These are phyloP conservation scores for Nemania bipapillata DNA, from an alignment of 2,329 filamentous ascomycete species.

Conservation along the genomic window DNA sequence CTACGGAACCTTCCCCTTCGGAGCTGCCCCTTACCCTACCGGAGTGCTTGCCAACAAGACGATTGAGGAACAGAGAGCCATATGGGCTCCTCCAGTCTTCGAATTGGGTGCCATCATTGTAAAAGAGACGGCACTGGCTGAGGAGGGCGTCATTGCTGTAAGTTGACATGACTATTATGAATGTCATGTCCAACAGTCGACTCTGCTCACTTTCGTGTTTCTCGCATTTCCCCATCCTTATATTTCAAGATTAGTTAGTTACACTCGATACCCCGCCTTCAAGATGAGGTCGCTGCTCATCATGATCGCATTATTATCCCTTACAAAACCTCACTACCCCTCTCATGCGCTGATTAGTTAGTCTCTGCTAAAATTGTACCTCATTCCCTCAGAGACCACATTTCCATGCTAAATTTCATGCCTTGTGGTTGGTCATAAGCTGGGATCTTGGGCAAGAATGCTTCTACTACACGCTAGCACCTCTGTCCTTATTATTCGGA, in stretches of 20 bases:
- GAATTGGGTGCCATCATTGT: slow-evolving; percentile 22
- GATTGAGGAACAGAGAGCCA: slow-evolving; percentile 2
- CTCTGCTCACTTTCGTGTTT: no score
- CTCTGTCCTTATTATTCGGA: background rate
- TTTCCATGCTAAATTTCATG: background rate
- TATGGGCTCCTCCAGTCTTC: slow-evolving; percentile 25
- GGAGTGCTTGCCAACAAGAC: slow-evolving; percentile 26
- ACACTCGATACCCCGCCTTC: background rate
- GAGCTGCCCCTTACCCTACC: slow-evolving; percentile 29
- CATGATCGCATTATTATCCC: background rate
- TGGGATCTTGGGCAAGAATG: background rate
- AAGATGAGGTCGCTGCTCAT: background rate
- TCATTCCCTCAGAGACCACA: background rate
- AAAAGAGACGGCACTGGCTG: slow-evolving; percentile 19
- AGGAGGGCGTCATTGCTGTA: slow-evolving; percentile 23
- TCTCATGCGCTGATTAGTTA: background rate
- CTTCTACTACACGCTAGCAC: background rate
- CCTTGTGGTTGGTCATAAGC: background rate
- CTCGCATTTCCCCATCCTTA: background rate
- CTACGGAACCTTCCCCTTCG: slow-evolving; percentile 30
- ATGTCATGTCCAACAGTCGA: background rate
- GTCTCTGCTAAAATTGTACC: background rate
- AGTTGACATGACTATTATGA: slow-evolving; percentile 14
- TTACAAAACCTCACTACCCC: background rate
- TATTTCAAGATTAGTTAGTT: background rate